Base-by-base conservation (phyloP, 306 rosid species). In the Myrica gale region DNA sequence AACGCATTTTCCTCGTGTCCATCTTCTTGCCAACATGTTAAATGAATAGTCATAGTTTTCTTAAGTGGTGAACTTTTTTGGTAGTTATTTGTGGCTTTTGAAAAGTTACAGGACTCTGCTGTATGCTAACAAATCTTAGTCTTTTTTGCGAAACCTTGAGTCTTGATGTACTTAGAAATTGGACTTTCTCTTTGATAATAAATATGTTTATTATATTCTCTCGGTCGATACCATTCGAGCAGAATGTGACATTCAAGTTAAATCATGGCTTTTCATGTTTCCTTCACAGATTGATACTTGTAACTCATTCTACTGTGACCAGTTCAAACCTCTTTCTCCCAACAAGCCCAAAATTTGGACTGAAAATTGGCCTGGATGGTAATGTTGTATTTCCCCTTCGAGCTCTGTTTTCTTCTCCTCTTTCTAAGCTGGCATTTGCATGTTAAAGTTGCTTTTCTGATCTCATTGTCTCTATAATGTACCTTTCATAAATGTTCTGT, bases 301-400 rank as follows among this genome's bases (percentile, higher is more conserved):
- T 74, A 94, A 94, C 71, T 84, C 92, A 63, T 94, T 94, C 85
- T 94, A 91, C 84, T 94, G 98, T 69, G 98, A 94, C 79, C 85
- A 88, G 44, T 94, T 94, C 82, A 90, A 78, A 13, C 97, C 98
- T 62, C 92, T 86, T 44, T 94, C 86, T 78, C 97, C 96, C 56
- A 81, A 87, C 73, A 91, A 90, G 74, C 98, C 98, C 50, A 94
- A 88, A 88, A 86, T 94, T 53, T 94, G 98, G 98, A 94, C 98
- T 37, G 98, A 94, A 78, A 94, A 94, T 79, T 94, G 97, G 97
- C 97, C 98, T 53, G 98, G 98, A 83, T 94, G 98, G 98, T 94
- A 90, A 72, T 73, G 82, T 72, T 69, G 62, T 60, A 62, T 73
- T 80, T 66, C 45, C 74, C 53, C 66, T 63, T 74, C 68, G 21